A percentile compares a stretch with the other conserved stretches of the same genome.
Evolutionary conservation across 768 basidiomycete genomes (phyloP).

Genomic region (Leucosporidium scottii): DNA sequence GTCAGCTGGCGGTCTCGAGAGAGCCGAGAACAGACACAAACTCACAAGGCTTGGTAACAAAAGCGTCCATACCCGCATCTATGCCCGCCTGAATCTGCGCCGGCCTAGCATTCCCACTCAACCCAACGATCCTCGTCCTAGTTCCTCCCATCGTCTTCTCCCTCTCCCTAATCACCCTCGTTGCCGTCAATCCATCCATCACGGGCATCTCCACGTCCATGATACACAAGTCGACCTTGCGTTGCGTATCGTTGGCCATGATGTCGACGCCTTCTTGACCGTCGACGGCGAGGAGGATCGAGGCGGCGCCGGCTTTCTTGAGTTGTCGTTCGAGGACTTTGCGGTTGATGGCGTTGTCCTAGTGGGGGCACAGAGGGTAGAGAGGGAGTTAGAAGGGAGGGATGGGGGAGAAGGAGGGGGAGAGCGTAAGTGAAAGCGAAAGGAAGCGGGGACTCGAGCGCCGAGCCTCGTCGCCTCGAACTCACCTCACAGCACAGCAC

Average conservation of each 20-base stretch:
- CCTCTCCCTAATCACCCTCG: conserved; percentile 19
- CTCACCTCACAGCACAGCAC: not conserved
- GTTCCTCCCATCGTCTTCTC: conserved; percentile 8
- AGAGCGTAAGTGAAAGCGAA: too few relatives aligned
- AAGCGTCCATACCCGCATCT: not conserved
- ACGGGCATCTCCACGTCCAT: conserved; percentile 35
- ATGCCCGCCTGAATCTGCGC: conserved; percentile 17
- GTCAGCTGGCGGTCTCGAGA: too few relatives aligned
- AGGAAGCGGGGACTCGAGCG: too few relatives aligned
- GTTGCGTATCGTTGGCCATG: not conserved
- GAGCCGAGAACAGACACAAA: not conserved
- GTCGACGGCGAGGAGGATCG: conserved; percentile 22
- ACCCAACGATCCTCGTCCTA: conserved; percentile 31
- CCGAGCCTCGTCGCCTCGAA: too few relatives aligned
- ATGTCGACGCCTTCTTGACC: conserved; percentile 22
- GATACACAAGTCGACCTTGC: conserved; percentile 20
- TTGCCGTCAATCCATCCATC: conserved; percentile 33
- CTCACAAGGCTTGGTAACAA: not conserved
- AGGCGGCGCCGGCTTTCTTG: conserved; percentile 10
- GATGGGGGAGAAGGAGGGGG: not conserved
- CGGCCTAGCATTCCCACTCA: conserved; percentile 36
- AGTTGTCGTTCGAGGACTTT: conserved; percentile 23
- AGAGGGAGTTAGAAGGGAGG: not conserved
- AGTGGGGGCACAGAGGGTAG: not conserved
- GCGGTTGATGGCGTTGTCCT: conserved; percentile 30